Base-by-base conservation (phyloP, 768 basidiomycete genomes). In the Thelephora ganbajun region DNA sequence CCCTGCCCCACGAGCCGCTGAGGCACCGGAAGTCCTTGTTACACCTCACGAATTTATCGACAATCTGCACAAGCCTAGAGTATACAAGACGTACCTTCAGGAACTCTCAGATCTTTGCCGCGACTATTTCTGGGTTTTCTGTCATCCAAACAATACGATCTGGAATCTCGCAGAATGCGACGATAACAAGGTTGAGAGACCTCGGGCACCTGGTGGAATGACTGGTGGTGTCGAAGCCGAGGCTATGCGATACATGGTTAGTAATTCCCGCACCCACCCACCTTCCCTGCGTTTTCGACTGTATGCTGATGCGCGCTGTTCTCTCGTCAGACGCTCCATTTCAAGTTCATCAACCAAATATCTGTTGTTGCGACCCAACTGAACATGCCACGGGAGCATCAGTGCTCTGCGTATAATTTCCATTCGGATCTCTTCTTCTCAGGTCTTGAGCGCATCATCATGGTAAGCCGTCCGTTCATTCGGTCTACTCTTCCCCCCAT, bases 211-310 rank as follows among this genome's bases (percentile, higher is more conserved):
- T 2, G 90, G 92, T 5, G 94, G 96, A 13, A 97, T 98, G 81
- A 97, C 96, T 0, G 96, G 94, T 5, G 96, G 96, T 5, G 96
- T 99, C 11, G 96, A 99, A 59, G 93, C 83, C 59, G 96, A 99
- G 66, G 94, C 94, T 3, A 94, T 97, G 80, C 74, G 76, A 13
- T 98, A 97, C 63, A 79, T 93, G 57, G 94, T 98, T 56, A 54
- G 87, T 30, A 30, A 30, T 4, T 68, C 37, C 34, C 26, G 14
- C 44, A 33, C n/a, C 43, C n/a, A n/a, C n/a, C n/a, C n/a, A n/a
- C 4, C 11, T 19, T 23, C 35, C 11, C 42, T 36, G 18, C 11
- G 12, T 44, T 22, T 22, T 50, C 47, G 46, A 35, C 23, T 13
- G 37, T 19, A 42, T 37, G 45, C 16, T 46, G 9, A 19, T 33